A percentile compares a stretch with the other conserved stretches of the same genome.
Evolutionary conservation across 2,329 filamentous ascomycete species (phyloP).

Genomic region (Coccinonectria pachysandricola): DNA sequence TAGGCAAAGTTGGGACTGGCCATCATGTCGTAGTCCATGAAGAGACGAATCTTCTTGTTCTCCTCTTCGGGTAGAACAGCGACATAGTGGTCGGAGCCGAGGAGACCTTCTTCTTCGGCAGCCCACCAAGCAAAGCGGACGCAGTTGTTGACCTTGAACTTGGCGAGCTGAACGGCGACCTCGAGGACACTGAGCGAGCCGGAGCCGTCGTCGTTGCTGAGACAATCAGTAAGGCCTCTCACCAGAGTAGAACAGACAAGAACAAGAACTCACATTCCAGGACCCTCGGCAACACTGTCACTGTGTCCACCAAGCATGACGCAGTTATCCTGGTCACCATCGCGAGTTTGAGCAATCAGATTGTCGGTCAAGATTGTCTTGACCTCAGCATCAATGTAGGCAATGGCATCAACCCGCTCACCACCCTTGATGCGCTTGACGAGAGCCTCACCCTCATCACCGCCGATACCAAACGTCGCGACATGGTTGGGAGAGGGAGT

Average conservation of each 20-base stretch:
- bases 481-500: constrained; percentile 48
- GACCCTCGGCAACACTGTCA: constrained; percentile 51
- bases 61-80: constrained; percentile 43
- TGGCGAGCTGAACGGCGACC: constrained; percentile 47
- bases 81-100: constrained; percentile 55
- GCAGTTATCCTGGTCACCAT: constrained; percentile 51
- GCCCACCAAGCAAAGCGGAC: constrained; percentile 61
- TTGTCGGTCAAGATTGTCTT: constrained; percentile 45
- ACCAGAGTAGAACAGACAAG: no score
- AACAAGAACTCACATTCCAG: no score
- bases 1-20: constrained; percentile 56
- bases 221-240: no score
- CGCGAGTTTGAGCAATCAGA: constrained; percentile 51
- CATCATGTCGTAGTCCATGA: constrained; percentile 64
- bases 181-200: constrained; percentile 54
- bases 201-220: constrained; percentile 69
- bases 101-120: constrained; percentile 55
- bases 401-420: constrained; percentile 40
- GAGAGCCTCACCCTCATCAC: constrained; percentile 46
- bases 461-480: constrained; percentile 57
- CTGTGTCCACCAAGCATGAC: constrained; percentile 57
- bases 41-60: constrained; percentile 52
- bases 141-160: constrained; percentile 52
- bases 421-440: constrained; percentile 43
- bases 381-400: constrained; percentile 50